Conservation (phyloP, 2,329 filamentous ascomycete genomes). For the Alternaria triticina region DNA sequence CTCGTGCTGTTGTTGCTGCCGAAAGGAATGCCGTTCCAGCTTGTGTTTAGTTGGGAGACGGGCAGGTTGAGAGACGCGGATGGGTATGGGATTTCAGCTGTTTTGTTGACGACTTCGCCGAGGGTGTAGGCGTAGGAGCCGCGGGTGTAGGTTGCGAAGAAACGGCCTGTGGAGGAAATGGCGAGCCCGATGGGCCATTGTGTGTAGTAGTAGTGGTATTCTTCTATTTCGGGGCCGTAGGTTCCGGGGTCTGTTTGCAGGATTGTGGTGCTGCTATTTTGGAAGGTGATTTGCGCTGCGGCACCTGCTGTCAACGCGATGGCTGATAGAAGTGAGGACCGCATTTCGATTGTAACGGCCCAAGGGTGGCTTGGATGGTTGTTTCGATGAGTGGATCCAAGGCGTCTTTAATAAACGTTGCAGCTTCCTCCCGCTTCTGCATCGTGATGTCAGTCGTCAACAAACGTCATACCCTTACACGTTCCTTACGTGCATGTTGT, state of each 20-base stretch:
- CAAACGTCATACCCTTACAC: slow-evolving; percentile 2
- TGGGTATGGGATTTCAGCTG: slow-evolving; percentile 57
- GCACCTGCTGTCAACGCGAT: background rate
- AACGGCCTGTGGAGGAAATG: slow-evolving; percentile 56
- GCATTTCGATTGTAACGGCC: background rate
- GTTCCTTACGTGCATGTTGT: background rate
- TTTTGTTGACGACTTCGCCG: slow-evolving; percentile 56
- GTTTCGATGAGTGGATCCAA: background rate
- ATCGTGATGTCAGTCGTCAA: slow-evolving; percentile 2
- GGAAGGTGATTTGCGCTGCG: slow-evolving; percentile 17
- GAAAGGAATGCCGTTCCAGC: slow-evolving; percentile 54
- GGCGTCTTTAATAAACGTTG: background rate
- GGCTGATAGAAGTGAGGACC: background rate
- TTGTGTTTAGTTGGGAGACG: slow-evolving; percentile 53
- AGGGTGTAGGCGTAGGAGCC: slow-evolving; percentile 56
- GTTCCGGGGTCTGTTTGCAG: slow-evolving; percentile 56
- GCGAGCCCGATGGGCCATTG: slow-evolving; percentile 58
- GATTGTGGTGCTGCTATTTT: slow-evolving; percentile 37
- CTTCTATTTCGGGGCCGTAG: slow-evolving; percentile 56
- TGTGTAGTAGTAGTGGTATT: slow-evolving; percentile 56
- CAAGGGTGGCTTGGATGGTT: background rate
- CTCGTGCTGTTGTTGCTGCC: slow-evolving; percentile 54
- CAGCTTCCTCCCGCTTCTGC: background rate
- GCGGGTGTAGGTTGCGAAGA: slow-evolving; percentile 59
- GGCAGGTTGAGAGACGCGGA: slow-evolving; percentile 51